These are phyloP conservation scores for Westerdykella ornata DNA, from an alignment of 2,329 filamentous ascomycete genomes.

Conservation along the genomic window DNA sequence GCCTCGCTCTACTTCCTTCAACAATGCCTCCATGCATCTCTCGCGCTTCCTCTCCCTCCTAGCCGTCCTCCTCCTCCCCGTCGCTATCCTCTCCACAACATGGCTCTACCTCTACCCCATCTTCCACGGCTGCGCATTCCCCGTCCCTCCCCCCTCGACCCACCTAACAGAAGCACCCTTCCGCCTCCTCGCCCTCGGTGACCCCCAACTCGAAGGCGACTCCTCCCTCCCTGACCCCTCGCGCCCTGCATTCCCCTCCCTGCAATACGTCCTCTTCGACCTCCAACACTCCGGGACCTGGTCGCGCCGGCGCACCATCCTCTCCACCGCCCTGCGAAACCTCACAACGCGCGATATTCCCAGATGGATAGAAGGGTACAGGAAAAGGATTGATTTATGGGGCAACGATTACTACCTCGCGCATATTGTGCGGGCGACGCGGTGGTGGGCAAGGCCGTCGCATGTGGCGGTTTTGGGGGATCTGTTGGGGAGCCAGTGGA, in stretches of 20 bases:
- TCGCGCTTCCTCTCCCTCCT: constrained; percentile 42
- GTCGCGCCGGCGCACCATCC: constrained; percentile 6
- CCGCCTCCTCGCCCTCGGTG: constrained; percentile 77
- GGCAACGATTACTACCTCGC: constrained; percentile 94
- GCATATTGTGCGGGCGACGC: constrained; percentile 78
- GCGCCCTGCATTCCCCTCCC: constrained; percentile 35
- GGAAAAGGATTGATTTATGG: constrained; percentile 79
- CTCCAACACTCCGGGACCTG: constrained; percentile 15
- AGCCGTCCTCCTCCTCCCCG: constrained; percentile 51
- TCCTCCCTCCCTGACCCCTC: constrained; percentile 60
- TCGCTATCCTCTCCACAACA: constrained; percentile 62
- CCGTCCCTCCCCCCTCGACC: constrained; percentile 34
- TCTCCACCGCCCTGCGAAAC: constrained; percentile 10
- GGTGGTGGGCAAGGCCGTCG: constrained; percentile 78
- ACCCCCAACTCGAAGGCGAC: constrained; percentile 91
- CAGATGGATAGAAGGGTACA: constrained; percentile 56
- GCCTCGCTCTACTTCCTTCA: not conserved
- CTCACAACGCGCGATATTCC: constrained; percentile 54
- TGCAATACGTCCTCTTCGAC: constrained; percentile 30
- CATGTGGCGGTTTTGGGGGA: constrained; percentile 88
- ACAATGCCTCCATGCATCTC: constrained; percentile 46
- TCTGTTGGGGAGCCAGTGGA: constrained; percentile 91
- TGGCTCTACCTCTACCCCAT: constrained; percentile 86
- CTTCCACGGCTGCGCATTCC: constrained; percentile 75
- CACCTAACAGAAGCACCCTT: constrained; percentile 58